These are phyloP conservation scores for Leccinum ochraceum DNA, from an alignment of 768 basidiomycete genomes.

Conservation along the genomic window DNA sequence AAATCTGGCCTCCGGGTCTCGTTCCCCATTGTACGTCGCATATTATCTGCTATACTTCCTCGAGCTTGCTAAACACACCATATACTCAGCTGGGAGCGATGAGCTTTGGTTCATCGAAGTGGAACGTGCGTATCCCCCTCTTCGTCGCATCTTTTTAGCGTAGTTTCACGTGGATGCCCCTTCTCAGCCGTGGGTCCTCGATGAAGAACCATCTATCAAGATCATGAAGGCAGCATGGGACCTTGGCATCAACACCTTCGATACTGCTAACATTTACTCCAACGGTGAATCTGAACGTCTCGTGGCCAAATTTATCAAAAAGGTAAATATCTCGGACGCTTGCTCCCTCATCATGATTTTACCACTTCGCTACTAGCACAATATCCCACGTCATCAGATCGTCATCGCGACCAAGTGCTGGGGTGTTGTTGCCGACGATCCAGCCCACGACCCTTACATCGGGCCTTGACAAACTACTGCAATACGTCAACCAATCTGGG, in stretches of 20 bases:
- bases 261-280: too few relatives aligned
- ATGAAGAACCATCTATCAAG: too few relatives aligned
- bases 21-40: slow-evolving; percentile 22
- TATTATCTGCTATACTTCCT: neutral
- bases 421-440: slow-evolving; percentile 15
- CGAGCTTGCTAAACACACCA: neutral
- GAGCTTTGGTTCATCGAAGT: too few relatives aligned
- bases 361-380: slow-evolving; percentile 19
- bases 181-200: too few relatives aligned
- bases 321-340: slow-evolving; percentile 18
- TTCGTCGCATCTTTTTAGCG: too few relatives aligned
- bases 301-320: slow-evolving; percentile 38
- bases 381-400: slow-evolving; percentile 35
- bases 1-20: slow-evolving; percentile 36
- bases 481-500: slow-evolving; percentile 36
- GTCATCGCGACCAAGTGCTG: slow-evolving; percentile 34
- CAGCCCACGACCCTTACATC: neutral
- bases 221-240: too few relatives aligned
- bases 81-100: too few relatives aligned
- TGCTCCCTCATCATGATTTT: neutral
- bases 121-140: too few relatives aligned
- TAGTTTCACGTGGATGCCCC: too few relatives aligned
- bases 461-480: slow-evolving; percentile 1
- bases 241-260: too few relatives aligned
- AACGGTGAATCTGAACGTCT: slow-evolving; percentile 13